Percentiles rank a stretch among this genome's conserved stretches.
These are phyloP conservation scores for Linnemannia zychae DNA, from an alignment of 192 early-diverging fungal genomes.

Conservation along the genomic window DNA sequence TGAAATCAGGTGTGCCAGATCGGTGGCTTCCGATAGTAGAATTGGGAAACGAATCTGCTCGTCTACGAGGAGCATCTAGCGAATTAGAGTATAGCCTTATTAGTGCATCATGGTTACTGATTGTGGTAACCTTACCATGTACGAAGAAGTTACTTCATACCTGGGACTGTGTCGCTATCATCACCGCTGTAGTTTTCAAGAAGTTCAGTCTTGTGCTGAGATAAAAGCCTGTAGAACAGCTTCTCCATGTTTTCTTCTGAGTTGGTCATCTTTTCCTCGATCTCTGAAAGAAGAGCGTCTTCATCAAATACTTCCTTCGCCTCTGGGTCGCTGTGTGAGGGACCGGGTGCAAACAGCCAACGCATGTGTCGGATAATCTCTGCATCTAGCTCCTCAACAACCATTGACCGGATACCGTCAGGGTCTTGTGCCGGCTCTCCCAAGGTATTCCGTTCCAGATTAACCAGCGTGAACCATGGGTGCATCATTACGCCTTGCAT, in stretches of 20 bases:
- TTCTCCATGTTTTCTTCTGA: conserved; percentile 54
- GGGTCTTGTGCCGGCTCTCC: conserved; percentile 43
- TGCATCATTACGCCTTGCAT: conserved; percentile 65
- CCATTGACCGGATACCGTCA: conserved; percentile 11
- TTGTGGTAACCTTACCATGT: background rate
- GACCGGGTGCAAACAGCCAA: conserved; percentile 53
- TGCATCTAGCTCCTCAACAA: conserved; percentile 31
- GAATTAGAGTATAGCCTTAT: background rate
- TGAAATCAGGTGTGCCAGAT: conserved; percentile 38
- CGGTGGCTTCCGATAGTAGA: conserved; percentile 36
- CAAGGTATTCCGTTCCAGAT: conserved; percentile 48
- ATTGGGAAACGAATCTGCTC: conserved; percentile 50
- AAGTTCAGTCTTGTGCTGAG: conserved; percentile 45
- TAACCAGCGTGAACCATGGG: conserved; percentile 62
- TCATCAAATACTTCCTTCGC: conserved; percentile 54
- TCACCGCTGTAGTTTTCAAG: conserved; percentile 44
- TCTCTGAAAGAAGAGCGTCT: conserved; percentile 42
- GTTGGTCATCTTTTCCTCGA: conserved; percentile 50
- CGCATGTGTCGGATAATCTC: conserved; percentile 53
- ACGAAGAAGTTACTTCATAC: conserved; percentile 3
- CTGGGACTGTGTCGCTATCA: conserved; percentile 40
- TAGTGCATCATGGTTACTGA: too few species aligned
- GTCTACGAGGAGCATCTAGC: conserved; percentile 36
- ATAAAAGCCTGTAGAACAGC: conserved; percentile 41
- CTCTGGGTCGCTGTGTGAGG: conserved; percentile 46